Base-by-base conservation (phyloP, 768 basidiomycete genomes). In the Hygrophoropsis aurantiaca region DNA sequence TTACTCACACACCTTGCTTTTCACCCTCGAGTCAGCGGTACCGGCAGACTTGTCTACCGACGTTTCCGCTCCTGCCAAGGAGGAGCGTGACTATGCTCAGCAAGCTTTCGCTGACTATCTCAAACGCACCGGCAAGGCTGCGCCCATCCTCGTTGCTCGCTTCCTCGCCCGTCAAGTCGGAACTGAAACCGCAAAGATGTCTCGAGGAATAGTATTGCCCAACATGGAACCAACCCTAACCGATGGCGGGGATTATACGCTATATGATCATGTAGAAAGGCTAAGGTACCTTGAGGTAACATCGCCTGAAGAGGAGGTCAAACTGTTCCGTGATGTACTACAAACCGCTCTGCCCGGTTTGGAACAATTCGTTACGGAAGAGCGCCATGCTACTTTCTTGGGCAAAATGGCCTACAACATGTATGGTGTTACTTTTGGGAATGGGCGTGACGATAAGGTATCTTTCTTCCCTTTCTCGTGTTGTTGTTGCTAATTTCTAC, bases 331-430 rank as follows among this genome's bases (percentile, higher is more conserved):
- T 23, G 66, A 73, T 15, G 74, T 91, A 16, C 60, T 93, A 43
- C 68, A 74, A 39, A 67, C 72, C 26, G 84, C 84, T 2, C 64
- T 91, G 36, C 85, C 84, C 10, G 89, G 87, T 16, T 60, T 92
- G 49, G 86, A 90, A 53, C 74, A 82, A 46, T 84, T 87, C 46
- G 68, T 89, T 21, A 78, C 79, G 3, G 78, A 81, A 21, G 84
- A 87, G 32, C 73, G 80, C 19, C 78, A 87, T 51, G 69, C 77
- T 9, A 72, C 73, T 15, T 73, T 86, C 40, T 62, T 79, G 33
- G 87, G 86, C 15, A 89, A 82, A 62, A 82, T 92, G 73, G 66
- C 73, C 3, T 91, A 90, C 65, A 92, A 92, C 55, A 74, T 81
- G 3, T 87, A 81, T 57, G 90, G 90, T 47, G 80, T 93, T 41